Base-by-base conservation (phyloP, 345 rosid genomes). In the Nephelium lappaceum region DNA sequence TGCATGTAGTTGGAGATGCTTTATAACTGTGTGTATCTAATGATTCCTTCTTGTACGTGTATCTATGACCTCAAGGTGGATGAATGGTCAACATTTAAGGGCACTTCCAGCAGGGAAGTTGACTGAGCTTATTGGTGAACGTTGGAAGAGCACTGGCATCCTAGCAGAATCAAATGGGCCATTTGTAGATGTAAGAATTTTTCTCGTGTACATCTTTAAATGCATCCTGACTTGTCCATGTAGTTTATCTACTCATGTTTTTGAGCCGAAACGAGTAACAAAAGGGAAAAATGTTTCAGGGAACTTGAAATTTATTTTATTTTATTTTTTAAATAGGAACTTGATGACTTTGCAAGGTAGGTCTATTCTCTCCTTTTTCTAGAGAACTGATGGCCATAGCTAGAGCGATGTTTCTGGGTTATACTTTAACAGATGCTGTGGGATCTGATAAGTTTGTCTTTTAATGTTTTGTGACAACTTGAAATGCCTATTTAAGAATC, bases 11-110 rank as follows among this genome's bases (percentile, higher is more conserved):
- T 43, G 6, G 19, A 73, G 78, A 73, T 51, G 70, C 18, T 27
- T 10, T 66, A 75, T 9, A 53, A 8, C n/a, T 58, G 31, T 66
- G 53, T 45, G 58, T 63, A 78, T 58, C 77, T 73, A 67, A 82
- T 80, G 36, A 53, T 73, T 70, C 75, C 71, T 47, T 71, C 57
- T 73, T 72, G 71, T 5, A 63, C 41, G 49, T 71, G 15, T 51
- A 24, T 36, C 18, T 77, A 21, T 79, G 57, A 79, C 72, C 36
- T 80, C 2, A 83, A 95, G 98, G 91, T 95, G 98, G 98, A 95
- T 95, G 98, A 95, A 95, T 85, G 98, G 98, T 70, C 98, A 88
- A 83, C 94, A 93, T 87, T 77, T 95, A 74, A 91, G 86, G 81
- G 85, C 90, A 31, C 85, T 92, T 78, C 92, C 98, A 72, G 79